A percentile compares a stretch with the other conserved stretches of the same genome.
phyloP scores from a whole-genome alignment of 805 yeast species.

The Yarrowia sp. region DNA sequence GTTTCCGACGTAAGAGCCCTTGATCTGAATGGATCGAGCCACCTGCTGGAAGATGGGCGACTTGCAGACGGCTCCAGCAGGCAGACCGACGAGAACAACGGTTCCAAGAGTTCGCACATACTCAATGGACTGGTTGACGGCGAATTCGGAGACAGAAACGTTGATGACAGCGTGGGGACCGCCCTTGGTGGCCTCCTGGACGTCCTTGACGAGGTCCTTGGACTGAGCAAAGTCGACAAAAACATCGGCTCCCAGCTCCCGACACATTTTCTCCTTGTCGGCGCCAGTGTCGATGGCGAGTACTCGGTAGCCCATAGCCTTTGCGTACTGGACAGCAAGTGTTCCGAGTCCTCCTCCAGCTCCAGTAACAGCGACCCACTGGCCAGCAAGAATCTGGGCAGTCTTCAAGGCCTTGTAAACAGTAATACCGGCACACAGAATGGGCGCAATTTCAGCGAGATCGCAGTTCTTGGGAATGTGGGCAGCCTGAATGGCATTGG shows the following conservation, averaged over 20 bases:
- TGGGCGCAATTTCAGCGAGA: conserved; percentile 73
- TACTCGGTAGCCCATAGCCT: conserved; percentile 72
- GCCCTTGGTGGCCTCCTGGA: conserved; percentile 58
- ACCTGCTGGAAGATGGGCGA: conserved; percentile 72
- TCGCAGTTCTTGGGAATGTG: conserved; percentile 70
- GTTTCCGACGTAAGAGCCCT: conserved; percentile 86
- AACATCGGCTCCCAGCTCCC: conserved; percentile 62
- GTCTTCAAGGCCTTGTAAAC: conserved; percentile 87
- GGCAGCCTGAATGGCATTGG: conserved; percentile 85
- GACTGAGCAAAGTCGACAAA: conserved; percentile 57
- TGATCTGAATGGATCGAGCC: conserved; percentile 64
- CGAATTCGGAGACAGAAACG: conserved; percentile 68
- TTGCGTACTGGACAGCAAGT: conserved; percentile 69
- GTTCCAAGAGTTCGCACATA: conserved; percentile 67
- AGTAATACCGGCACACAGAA: conserved; percentile 88
- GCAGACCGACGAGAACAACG: conserved; percentile 70
- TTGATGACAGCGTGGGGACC: conserved; percentile 76
- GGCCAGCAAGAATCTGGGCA: conserved; percentile 63
- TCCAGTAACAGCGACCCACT: conserved; percentile 75
- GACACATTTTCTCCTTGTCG: conserved; percentile 54
- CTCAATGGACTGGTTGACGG: conserved; percentile 58
- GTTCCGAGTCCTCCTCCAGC: conserved; percentile 81
- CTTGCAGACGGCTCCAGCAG: conserved; percentile 70
- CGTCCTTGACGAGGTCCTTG: conserved; percentile 53
- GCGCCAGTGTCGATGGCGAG: conserved; percentile 70